A percentile compares a stretch with the other conserved stretches of the same genome.
Evolutionary conservation across 495 filamentous ascomycete species (phyloP).

Genomic region (Penicillium robsamsonii): DNA sequence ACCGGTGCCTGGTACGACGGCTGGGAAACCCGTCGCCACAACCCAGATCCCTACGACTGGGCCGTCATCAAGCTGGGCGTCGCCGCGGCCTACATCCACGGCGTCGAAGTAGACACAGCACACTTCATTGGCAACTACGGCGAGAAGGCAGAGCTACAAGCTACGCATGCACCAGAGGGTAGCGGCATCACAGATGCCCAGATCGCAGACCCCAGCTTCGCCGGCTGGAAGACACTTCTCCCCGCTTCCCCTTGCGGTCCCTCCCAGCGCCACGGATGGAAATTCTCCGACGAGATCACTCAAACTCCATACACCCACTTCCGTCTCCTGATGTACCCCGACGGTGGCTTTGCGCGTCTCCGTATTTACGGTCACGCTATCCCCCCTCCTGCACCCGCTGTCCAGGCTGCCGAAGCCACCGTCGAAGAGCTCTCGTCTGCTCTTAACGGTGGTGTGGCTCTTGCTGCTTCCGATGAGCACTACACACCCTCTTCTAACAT

Average conservation of each 20-base stretch:
- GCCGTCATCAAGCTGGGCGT: slow-evolving; percentile 80
- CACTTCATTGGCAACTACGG: slow-evolving; percentile 89
- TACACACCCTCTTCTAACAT: slow-evolving; percentile 82
- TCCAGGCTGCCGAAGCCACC: slow-evolving; percentile 29
- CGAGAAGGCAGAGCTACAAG: slow-evolving; percentile 78
- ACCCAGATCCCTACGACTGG: slow-evolving; percentile 76
- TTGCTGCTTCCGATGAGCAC: slow-evolving; percentile 79
- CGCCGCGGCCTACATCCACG: slow-evolving; percentile 68
- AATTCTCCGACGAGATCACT: slow-evolving; percentile 51
- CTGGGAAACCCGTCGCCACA: slow-evolving; percentile 92
- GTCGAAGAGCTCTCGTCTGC: slow-evolving; percentile 82
- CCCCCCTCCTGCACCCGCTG: slow-evolving; percentile 21
- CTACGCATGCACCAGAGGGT: slow-evolving; percentile 52
- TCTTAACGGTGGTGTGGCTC: slow-evolving; percentile 73
- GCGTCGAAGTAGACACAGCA: slow-evolving; percentile 82
- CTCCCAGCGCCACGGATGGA: slow-evolving; percentile 74
- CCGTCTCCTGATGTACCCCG: slow-evolving; percentile 84
- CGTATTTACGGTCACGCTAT: slow-evolving; percentile 77
- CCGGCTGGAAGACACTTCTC: slow-evolving; percentile 73
- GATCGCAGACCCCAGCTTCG: slow-evolving; percentile 56
- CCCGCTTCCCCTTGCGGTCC: slow-evolving; percentile 70
- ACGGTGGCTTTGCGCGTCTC: slow-evolving; percentile 90
- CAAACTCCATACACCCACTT: slow-evolving; percentile 79
- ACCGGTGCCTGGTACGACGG: slow-evolving; percentile 94
- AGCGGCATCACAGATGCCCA: slow-evolving; percentile 54